phyloP scores from a whole-genome alignment of 2,329 filamentous ascomycete genomes.

The Diaporthe batatas region DNA sequence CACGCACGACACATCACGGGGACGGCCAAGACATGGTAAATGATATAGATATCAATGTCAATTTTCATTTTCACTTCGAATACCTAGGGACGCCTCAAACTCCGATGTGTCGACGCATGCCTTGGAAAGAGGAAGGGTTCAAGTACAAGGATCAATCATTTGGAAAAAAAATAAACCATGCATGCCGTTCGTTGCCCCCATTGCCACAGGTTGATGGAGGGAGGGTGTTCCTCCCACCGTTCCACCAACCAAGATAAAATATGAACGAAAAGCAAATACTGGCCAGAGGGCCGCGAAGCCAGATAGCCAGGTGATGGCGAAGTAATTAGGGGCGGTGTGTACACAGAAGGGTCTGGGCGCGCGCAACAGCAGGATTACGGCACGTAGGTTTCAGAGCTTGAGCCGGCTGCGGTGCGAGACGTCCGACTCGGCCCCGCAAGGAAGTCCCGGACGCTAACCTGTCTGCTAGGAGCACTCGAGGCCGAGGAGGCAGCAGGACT shows the following conservation, averaged over 20 bases:
- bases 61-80: constrained; percentile 5
- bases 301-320: constrained; percentile 9
- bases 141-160: constrained; percentile 13
- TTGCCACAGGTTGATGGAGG: background rate
- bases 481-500: constrained; percentile 25
- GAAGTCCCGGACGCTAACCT: constrained; percentile 33
- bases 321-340: background rate
- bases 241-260: background rate
- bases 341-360: background rate
- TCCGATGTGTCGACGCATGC: constrained; percentile 27
- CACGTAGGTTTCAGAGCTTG: background rate
- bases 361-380: background rate
- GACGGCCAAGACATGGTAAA: background rate
- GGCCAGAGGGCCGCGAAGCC: background rate
- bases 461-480: constrained; percentile 25
- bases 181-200: constrained; percentile 7
- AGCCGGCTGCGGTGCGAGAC: constrained; percentile 14
- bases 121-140: background rate
- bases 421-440: background rate
- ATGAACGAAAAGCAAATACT: background rate
- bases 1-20: background rate
- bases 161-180: background rate
- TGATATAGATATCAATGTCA: constrained; percentile 9
- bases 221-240: background rate
- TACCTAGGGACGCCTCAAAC: constrained; percentile 30